Evolutionary conservation across 1,139 yeast genomes (phyloP).

Genomic region (Candida anutae): DNA sequence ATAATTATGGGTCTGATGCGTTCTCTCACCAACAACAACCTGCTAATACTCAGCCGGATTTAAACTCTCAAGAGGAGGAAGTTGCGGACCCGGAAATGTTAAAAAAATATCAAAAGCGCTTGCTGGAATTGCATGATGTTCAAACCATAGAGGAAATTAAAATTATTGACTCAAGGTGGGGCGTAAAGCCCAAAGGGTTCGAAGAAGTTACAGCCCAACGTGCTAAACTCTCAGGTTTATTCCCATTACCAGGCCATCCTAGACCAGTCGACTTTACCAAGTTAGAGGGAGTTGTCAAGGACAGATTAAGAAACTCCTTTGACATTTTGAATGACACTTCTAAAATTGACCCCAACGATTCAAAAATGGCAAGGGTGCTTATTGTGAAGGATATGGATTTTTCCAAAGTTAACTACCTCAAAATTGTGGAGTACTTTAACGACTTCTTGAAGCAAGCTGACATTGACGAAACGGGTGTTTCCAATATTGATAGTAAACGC

Average conservation of each 20-base stretch:
- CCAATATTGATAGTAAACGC: slow-evolving; percentile 25
- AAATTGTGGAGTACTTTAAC: slow-evolving; percentile 36
- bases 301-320: slow-evolving; percentile 32
- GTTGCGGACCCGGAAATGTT: too few species aligned
- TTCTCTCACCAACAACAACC: not conserved
- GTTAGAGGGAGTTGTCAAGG: slow-evolving; percentile 40
- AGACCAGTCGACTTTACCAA: slow-evolving; percentile 49
- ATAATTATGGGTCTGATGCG: too few species aligned
- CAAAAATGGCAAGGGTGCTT: slow-evolving; percentile 44
- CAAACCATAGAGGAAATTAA: slow-evolving; percentile 26
- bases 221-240: slow-evolving; percentile 76
- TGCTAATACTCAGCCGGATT: slow-evolving; percentile 1
- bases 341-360: slow-evolving; percentile 43
- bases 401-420: slow-evolving; percentile 29
- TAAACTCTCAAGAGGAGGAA: slow-evolving; percentile 12
- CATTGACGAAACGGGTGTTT: slow-evolving; percentile 18
- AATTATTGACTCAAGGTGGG: slow-evolving; percentile 58
- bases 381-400: slow-evolving; percentile 41
- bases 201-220: slow-evolving; percentile 70
- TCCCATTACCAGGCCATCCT: slow-evolving; percentile 69
- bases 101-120: slow-evolving; percentile 13
- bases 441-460: slow-evolving; percentile 33
- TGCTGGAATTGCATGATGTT: slow-evolving; percentile 15
- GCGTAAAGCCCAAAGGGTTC: slow-evolving; percentile 64
- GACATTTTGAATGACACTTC: slow-evolving; percentile 32